Evolutionary conservation across 352 stramenopile species (phyloP).

Genomic region (Plasmopara halstedii): DNA sequence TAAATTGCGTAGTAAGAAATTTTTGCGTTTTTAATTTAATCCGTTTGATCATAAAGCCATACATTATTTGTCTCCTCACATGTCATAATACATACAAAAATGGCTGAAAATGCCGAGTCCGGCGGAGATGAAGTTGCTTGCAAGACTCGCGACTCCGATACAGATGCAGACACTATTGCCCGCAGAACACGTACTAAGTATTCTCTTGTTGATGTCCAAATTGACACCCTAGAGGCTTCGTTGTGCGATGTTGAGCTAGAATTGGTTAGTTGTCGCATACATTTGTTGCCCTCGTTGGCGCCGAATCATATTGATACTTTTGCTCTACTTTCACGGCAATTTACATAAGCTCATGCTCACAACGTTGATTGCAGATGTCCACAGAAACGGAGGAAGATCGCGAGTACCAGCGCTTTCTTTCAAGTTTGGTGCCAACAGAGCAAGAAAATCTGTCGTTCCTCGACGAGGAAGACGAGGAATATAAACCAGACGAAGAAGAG

Average conservation of each 20-base stretch:
- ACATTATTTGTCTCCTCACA: too few relatives aligned
- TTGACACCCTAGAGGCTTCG: conserved; percentile 61
- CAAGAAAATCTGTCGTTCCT: conserved; percentile 71
- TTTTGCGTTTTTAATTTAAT: too few relatives aligned
- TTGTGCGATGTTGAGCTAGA: conserved; percentile 32
- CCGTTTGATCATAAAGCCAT: too few relatives aligned
- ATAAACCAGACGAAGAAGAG: conserved; percentile 62
- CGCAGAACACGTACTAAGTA: conserved; percentile 64
- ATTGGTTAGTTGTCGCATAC: conserved; percentile 15
- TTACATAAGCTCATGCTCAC: neutral
- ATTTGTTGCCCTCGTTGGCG: conserved; percentile 5
- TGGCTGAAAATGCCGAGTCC: too few relatives aligned
- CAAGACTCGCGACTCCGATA: conserved; percentile 1
- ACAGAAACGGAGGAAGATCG: conserved; percentile 37
- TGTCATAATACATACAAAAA: too few relatives aligned
- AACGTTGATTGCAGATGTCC: conserved; percentile 3
- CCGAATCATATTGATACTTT: conserved; percentile 5
- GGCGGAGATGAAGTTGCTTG: too few relatives aligned
- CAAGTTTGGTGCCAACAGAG: conserved; percentile 66
- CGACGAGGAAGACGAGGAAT: conserved; percentile 83
- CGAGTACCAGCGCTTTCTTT: conserved; percentile 80
- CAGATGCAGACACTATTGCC: conserved; percentile 49
- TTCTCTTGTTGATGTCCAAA: conserved; percentile 65
- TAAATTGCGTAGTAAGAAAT: too few relatives aligned
- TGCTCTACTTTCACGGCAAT: conserved; percentile 18